Evolutionary conservation across 345 rosid species (phyloP), one percentile per base, ranked within the genome.

Genomic region (Noccaea caerulescens): DNA sequence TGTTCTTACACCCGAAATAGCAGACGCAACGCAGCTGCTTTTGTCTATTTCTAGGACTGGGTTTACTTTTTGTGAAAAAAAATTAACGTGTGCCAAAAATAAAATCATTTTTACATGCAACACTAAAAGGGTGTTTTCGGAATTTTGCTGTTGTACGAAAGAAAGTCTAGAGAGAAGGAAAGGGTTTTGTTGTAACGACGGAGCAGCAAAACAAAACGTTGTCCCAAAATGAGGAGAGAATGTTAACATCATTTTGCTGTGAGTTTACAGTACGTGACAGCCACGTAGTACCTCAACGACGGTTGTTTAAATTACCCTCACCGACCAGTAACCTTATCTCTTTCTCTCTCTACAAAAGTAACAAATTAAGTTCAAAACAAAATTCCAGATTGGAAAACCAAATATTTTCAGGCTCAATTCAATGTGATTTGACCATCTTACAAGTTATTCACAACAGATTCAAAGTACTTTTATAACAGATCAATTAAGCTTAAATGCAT

Each of bases 141-240:
- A 13, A 67, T 49, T 52, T 37, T 38, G 42, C 23, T 41, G 62
- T 70, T 39, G 67, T 71, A 41, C 67, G 16, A 69, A 59, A 71
- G 16, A 69, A 59, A 71, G 54, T 52, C 55, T 52, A 9, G 12
- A 13, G 12, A 13, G 10, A 20, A 20, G 23, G 68, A 76, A 1
- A 68, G 79, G 72, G 51, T 79, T 80, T 74, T 36, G 86, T 87
- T 77, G 80, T 69, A 80, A 77, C 88, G 72, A 77, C 66, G 82
- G 41, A 73, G 68, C 80, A 53, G 64, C 53, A 57, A 53, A 34
- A 53, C 12, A 52, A 64, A 57, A 59, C 78, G 78, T 20, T 58
- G 49, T 64, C 64, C 46, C 7, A 32, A 63, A 49, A 58, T 42
- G 62, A 62, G 25, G 44, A 41, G 75, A 51, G 10, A 11, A 64